phyloP scores from a whole-genome alignment of 2,329 filamentous ascomycete species.

The Talaromyces sp. region DNA sequence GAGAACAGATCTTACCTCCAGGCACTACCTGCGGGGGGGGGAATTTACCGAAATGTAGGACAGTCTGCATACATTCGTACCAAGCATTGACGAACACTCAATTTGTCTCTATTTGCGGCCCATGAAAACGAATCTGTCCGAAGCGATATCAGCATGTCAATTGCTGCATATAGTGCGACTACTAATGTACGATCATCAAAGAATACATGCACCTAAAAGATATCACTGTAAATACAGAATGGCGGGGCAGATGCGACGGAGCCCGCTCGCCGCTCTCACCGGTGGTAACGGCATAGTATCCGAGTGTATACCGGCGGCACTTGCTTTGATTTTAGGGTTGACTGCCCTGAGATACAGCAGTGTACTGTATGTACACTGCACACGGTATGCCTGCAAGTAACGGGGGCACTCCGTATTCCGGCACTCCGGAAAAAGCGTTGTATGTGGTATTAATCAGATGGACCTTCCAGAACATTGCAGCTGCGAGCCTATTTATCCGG shows the following conservation, averaged over 20 bases:
- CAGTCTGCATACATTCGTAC: not conserved
- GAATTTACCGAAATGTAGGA: not conserved
- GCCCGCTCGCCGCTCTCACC: not conserved
- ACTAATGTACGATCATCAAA: not conserved
- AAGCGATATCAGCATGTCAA: not conserved
- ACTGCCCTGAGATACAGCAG: not conserved
- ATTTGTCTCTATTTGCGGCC: not conserved
- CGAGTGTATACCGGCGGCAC: not conserved
- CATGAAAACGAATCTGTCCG: not conserved
- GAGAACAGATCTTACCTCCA: not conserved
- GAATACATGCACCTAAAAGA: not conserved
- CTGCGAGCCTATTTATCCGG: conserved; percentile 4
- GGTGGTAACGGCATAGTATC: not conserved
- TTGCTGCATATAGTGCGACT: not conserved
- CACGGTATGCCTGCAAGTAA: not conserved
- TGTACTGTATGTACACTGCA: too few relatives aligned
- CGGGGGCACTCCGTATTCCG: not conserved
- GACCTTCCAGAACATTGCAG: conserved; percentile 1
- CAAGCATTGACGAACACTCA: not conserved
- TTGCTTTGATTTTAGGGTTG: not conserved
- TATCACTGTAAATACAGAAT: not conserved
- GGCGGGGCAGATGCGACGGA: not conserved
- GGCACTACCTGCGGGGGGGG: not conserved
- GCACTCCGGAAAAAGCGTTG: not conserved
- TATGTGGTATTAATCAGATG: not conserved